A percentile compares a stretch with the other conserved stretches of the same genome.
Evolutionary conservation across 2,329 filamentous ascomycete species (phyloP).

Genomic region (Hypoxylon sp.): DNA sequence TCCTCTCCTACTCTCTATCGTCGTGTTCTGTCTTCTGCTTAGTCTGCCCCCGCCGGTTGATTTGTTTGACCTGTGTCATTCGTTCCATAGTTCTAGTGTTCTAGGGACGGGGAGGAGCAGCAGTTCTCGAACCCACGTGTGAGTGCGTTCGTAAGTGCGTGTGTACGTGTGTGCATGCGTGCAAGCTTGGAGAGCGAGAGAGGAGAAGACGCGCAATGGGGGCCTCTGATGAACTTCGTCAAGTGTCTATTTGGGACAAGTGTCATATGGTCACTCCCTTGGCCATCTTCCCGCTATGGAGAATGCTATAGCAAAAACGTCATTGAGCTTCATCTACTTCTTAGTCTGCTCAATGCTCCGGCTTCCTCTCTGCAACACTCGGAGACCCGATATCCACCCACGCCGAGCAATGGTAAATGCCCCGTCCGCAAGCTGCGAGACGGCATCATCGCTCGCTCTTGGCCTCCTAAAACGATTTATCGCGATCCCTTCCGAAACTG

Average conservation of each 20-base stretch:
- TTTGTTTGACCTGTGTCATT: too few species aligned
- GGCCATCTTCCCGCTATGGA: constrained; percentile 19
- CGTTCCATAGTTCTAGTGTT: too few species aligned
- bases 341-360: too few species aligned
- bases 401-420: constrained; percentile 27
- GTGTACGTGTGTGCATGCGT: not conserved
- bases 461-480: constrained; percentile 23
- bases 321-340: too few species aligned
- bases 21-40: constrained; percentile 6
- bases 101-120: too few species aligned
- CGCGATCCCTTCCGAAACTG: constrained; percentile 36
- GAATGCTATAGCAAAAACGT: too few species aligned
- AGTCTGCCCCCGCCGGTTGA: constrained; percentile 19
- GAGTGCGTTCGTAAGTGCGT: not conserved
- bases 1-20: too few species aligned
- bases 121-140: constrained; percentile 7
- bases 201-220: too few species aligned
- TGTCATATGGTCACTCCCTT: constrained; percentile 1
- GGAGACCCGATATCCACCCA: constrained; percentile 18
- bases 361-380: constrained; percentile 14
- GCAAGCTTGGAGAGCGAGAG: too few species aligned
- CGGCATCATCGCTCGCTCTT: constrained; percentile 35
- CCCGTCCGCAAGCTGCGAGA: constrained; percentile 25
- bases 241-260: too few species aligned
- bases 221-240: too few species aligned